Evolutionary conservation across 192 early-diverging fungal species (phyloP).

Genomic region (Cetraspora pellucida): DNA sequence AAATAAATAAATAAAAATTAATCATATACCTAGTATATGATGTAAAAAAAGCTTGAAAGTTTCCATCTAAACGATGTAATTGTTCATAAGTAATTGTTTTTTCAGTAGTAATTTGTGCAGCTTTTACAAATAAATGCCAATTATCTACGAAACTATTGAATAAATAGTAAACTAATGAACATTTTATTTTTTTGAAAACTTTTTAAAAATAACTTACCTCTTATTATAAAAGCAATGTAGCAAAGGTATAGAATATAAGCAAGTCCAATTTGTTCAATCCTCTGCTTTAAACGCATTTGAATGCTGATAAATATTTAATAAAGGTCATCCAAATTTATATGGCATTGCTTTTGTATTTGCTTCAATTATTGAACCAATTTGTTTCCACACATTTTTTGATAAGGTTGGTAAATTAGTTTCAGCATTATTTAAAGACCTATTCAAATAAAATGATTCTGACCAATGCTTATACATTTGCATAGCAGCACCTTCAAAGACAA

Average conservation of each 20-base stretch:
- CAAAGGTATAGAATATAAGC: neutral
- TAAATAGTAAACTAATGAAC: too few species aligned
- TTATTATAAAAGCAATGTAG: neutral
- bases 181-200: too few species aligned
- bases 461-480: slow-evolving; percentile 14
- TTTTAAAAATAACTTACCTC: too few species aligned
- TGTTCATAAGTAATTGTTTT: too few species aligned
- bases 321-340: neutral
- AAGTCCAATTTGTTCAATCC: neutral
- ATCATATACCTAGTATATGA: too few species aligned
- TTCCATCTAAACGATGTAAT: too few species aligned
- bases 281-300: slow-evolving; percentile 6
- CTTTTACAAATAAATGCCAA: too few species aligned
- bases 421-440: neutral
- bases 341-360: neutral
- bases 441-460: neutral
- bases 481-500: neutral
- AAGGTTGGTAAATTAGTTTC: neutral
- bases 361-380: neutral
- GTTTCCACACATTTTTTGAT: neutral
- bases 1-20: too few species aligned
- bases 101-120: too few species aligned
- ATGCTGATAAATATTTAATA: neutral
- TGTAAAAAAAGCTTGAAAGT: too few species aligned
- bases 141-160: too few species aligned